A percentile compares a stretch with the other conserved stretches of the same genome.
Evolutionary conservation across 345 rosid genomes (phyloP).

Genomic region (Populus alba): DNA sequence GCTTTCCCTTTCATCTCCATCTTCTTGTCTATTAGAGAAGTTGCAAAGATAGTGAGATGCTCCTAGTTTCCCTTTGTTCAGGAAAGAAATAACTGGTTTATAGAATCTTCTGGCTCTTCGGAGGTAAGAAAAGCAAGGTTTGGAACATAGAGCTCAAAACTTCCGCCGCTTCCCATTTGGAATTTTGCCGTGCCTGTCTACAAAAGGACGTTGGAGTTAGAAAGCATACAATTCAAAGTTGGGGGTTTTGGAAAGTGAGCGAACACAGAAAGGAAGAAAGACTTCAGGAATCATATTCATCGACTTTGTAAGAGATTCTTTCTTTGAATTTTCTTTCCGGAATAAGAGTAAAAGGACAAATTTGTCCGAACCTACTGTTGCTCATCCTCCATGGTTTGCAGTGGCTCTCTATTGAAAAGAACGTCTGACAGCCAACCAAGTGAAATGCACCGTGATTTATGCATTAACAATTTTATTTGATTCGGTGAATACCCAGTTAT

Average conservation of each 20-base stretch:
- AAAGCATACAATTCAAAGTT: background rate
- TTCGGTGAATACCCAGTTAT: no score
- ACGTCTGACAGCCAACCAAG: no score
- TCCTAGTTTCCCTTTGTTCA: background rate
- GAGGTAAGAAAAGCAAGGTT: background rate
- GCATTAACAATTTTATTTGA: no score
- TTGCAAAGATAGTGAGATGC: no score
- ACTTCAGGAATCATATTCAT: background rate
- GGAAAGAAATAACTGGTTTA: background rate
- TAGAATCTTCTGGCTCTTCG: background rate
- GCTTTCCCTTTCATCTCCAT: background rate
- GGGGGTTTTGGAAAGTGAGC: background rate
- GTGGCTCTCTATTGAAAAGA: no score
- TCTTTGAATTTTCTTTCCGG: background rate
- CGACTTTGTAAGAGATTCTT: background rate
- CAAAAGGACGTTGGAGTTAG: no score
- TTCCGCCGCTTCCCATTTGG: constrained; percentile 5
- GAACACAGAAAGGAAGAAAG: background rate
- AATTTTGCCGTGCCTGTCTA: background rate
- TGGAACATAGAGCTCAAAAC: background rate
- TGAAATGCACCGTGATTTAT: no score
- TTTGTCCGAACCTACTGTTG: background rate
- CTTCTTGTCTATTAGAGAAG: background rate
- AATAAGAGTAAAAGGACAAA: background rate
- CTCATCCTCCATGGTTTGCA: background rate